These are phyloP conservation scores for Geotrichum australiense DNA, from an alignment of 1,139 yeast genomes.

Conservation along the genomic window DNA sequence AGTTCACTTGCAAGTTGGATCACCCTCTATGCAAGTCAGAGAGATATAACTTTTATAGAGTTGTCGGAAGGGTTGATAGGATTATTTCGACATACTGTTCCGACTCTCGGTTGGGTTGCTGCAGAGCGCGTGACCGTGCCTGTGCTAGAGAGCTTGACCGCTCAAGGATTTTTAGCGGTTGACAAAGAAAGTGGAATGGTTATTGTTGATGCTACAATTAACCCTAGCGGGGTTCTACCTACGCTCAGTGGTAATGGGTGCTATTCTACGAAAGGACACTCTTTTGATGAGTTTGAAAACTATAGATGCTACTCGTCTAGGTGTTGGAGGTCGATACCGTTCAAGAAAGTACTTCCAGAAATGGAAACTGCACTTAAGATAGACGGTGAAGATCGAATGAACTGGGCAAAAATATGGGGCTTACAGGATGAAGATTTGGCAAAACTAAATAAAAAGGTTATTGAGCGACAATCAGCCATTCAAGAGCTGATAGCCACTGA, in stretches of 20 bases:
- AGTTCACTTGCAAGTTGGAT: constrained; percentile 38
- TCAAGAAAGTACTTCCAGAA: constrained; percentile 28
- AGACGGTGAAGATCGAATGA: constrained; percentile 27
- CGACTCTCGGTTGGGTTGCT: constrained; percentile 48
- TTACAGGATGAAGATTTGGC: constrained; percentile 44
- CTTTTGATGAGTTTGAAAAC: constrained; percentile 14
- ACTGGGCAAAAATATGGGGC: constrained; percentile 75
- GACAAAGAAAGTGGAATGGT: constrained; percentile 28
- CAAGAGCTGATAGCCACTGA: constrained; percentile 73
- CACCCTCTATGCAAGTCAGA: constrained; percentile 23
- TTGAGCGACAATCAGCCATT: constrained; percentile 65
- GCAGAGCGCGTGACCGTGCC: constrained; percentile 52
- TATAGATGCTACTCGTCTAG: constrained; percentile 31
- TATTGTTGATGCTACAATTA: constrained; percentile 27
- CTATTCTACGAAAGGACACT: constrained; percentile 33
- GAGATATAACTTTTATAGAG: constrained; percentile 41
- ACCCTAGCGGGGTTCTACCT: constrained; percentile 42
- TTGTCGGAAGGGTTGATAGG: constrained; percentile 40
- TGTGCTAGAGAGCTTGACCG: constrained; percentile 43
- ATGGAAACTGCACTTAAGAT: constrained; percentile 19
- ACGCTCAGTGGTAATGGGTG: constrained; percentile 36
- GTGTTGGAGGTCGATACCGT: constrained; percentile 28
- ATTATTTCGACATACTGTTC: constrained; percentile 45
- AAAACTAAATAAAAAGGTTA: constrained; percentile 47
- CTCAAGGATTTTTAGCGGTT: constrained; percentile 42